Evolutionary conservation across 768 basidiomycete species (phyloP).

Genomic region (Suillus tomentosus): DNA sequence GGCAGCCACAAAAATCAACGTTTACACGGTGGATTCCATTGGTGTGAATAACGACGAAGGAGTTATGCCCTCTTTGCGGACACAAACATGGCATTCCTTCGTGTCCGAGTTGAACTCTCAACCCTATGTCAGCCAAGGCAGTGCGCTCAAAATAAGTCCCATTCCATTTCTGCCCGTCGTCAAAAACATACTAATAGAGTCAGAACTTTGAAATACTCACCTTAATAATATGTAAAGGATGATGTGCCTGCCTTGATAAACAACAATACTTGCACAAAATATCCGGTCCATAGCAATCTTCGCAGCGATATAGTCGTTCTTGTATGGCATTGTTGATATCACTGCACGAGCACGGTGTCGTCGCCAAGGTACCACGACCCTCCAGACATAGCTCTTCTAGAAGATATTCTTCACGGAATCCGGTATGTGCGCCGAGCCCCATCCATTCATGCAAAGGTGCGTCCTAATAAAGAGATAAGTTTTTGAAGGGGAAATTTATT

Average conservation of each 20-base stretch:
- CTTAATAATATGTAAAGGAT: slow-evolving; percentile 21
- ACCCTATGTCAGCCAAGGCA: slow-evolving; percentile 19
- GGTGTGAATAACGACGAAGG: slow-evolving; percentile 34
- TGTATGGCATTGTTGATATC: no score
- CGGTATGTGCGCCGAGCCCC: no score
- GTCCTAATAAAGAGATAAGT: no score
- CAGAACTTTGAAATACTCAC: slow-evolving; percentile 3
- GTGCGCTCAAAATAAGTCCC: slow-evolving; percentile 15
- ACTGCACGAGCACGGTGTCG: no score
- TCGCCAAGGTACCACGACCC: no score
- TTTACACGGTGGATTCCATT: slow-evolving; percentile 34
- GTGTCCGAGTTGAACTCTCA: slow-evolving; percentile 25
- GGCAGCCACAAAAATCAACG: slow-evolving; percentile 37
- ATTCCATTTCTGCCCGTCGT: slow-evolving; percentile 20
- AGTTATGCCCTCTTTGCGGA: slow-evolving; percentile 11
- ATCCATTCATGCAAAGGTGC: no score
- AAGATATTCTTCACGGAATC: no score
- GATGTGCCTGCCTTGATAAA: slow-evolving; percentile 8
- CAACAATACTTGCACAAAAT: slow-evolving; percentile 12
- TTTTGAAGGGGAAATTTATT: no score
- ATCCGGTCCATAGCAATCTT: slow-evolving; percentile 15
- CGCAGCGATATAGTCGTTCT: slow-evolving; percentile 2
- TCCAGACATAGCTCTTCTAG: no score
- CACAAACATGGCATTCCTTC: not conserved
- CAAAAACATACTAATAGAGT: not conserved